Percentiles rank a stretch among this genome's conserved stretches.
Evolutionary conservation across 2,329 filamentous ascomycete genomes (phyloP).

Genomic region (Neurospora sp.): DNA sequence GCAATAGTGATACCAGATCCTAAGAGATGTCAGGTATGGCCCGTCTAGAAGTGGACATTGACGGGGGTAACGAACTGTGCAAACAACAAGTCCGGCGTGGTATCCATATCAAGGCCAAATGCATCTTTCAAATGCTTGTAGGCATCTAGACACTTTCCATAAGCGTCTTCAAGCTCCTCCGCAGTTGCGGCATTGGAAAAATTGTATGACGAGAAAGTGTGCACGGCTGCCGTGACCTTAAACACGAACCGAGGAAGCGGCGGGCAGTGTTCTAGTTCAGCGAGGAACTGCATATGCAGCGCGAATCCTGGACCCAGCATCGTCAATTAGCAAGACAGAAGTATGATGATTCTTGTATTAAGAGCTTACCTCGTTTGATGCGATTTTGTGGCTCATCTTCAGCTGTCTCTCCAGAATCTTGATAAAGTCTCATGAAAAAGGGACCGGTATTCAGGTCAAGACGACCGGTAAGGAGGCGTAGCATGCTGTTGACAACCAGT

Average conservation of each 20-base stretch:
- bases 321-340: background rate
- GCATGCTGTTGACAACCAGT: conserved; percentile 3
- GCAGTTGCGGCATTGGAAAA: conserved; percentile 15
- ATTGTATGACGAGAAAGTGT: conserved; percentile 17
- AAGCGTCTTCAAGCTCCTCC: conserved; percentile 13
- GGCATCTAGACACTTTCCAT: conserved; percentile 12
- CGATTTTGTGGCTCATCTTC: conserved; percentile 14
- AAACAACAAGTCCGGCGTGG: conserved; percentile 11
- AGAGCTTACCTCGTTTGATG: conserved; percentile 13
- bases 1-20: conserved; percentile 18
- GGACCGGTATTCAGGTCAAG: conserved; percentile 15
- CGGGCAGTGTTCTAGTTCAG: conserved; percentile 12
- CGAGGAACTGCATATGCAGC: conserved; percentile 15
- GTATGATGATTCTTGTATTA: background rate
- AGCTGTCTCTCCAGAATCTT: conserved; percentile 4
- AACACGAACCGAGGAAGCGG: conserved; percentile 12
- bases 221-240: conserved; percentile 13
- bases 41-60: background rate
- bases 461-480: conserved; percentile 15
- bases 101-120: background rate
- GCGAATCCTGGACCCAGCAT: conserved; percentile 10
- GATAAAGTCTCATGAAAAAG: conserved; percentile 15
- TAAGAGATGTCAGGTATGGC: conserved; percentile 1
- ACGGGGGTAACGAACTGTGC: conserved; percentile 11
- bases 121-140: conserved; percentile 6